Base-by-base conservation (phyloP, 2,329 filamentous ascomycete genomes). In the Fonsecaea nubica region DNA sequence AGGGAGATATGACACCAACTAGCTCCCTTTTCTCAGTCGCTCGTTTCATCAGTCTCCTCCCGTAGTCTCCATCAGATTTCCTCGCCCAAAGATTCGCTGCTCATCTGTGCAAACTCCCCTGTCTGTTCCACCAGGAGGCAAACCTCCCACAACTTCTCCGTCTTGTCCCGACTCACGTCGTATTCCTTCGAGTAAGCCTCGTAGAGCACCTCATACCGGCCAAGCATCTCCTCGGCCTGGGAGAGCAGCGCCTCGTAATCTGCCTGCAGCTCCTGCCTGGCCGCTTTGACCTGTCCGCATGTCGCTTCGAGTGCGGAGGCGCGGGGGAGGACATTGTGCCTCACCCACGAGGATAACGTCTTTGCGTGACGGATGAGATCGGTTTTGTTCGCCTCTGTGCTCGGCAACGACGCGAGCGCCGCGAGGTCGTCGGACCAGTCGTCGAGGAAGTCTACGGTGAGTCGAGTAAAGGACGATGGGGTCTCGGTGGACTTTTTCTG, bases 341-440 rank as follows among this genome's bases (percentile, higher is more conserved):
- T 57, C 21, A 61, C n/a, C 57, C 57, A 65, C 36, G 30, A 33
- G 58, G 52, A 65, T 12, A 65, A 6, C 7, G 13, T 13, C 8
- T 12, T n/a, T 6, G 63, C 57, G 52, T 65, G 63, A 2, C 32
- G 13, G 30, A 40, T 57, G 35, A 62, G 25, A 12, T 13, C 4
- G 3, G 7, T 7, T 25, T 45, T 42, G 8, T 52, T 30, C 53
- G 36, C 13, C 32, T 8, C 21, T 3, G 52, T 15, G 13, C 9
- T 3, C 3, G 54, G 40, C n/a, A 30, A 1, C 30, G 42, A 32
- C 21, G 21, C 48, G 25, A 32, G 21, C 7, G 5, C 25, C 12
- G 42, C 7, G 36, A 21, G 36, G 15, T 7, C 18, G 8, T 15
- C 21, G 32, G 15, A 8, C 53, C 21, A 55, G 21, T 35, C 15